Base-by-base conservation (phyloP, 2,329 filamentous ascomycete species). In the Colletotrichum gigasporum region DNA sequence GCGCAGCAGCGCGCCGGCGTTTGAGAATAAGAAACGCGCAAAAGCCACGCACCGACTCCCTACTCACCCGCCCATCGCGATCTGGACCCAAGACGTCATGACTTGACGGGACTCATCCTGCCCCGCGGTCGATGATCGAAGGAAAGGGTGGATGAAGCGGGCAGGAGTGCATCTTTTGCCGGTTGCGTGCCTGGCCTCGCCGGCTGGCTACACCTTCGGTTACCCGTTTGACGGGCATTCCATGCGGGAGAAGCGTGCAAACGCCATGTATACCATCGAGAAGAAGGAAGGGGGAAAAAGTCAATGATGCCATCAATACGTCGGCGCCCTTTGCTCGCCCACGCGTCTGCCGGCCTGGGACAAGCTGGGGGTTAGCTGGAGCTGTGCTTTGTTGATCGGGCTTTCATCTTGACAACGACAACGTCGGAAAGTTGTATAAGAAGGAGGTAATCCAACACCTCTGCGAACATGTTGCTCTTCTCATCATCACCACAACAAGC, bases 261-360 rank as follows among this genome's bases (percentile, higher is more conserved):
- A 50, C 26, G 42, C 26, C 37, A 37, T 53, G 47, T 59, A 41
- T 9, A 58, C n/a, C n/a, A n/a, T n/a, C n/a, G n/a, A n/a, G n/a
- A n/a, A n/a, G n/a, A n/a, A n/a, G n/a, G 7, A 10, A 32, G 35
- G 35, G 5, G 5, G 32, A 35, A 14, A 14, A 8, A 32, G 26
- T 62, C 50, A 12, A 65, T 65, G 62, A 65, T 65, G 62, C 12
- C 56, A 65, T 62, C n/a, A 24, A 30, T 44, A 48, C 62, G 50
- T 50, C 42, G 34, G 18, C 44, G 26, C 37, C 11, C 48, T 18
- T 39, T 11, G 12, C 16, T 16, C 7, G 30, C 4, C 4, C 22
- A n/a, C 26, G 2, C 45, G 24, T 22, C 16, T 41, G 12, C 18
- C 8, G 3, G 30, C 20, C 14, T 37, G n/a, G 28, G 30, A 30